Evolutionary conservation across 345 rosid species (phyloP).

Genomic region (Stellera chamaejasme): DNA sequence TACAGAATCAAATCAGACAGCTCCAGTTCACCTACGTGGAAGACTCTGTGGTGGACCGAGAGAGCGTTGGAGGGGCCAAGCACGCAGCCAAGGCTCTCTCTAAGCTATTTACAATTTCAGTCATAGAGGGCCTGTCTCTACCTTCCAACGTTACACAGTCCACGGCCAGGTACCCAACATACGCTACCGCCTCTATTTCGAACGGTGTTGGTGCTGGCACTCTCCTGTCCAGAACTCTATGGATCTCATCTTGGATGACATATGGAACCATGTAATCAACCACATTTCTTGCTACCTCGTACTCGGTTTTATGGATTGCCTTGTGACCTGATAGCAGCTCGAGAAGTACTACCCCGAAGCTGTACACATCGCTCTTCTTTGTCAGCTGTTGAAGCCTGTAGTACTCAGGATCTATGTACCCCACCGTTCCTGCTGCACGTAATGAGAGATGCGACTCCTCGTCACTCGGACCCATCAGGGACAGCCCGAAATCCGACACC

Average conservation of each 20-base stretch:
- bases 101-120: conserved; percentile 38
- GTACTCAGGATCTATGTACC: conserved; percentile 82
- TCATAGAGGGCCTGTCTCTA: conserved; percentile 54
- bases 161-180: conserved; percentile 47
- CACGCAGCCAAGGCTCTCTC: conserved; percentile 50
- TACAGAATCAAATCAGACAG: background rate
- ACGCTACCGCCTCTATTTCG: conserved; percentile 67
- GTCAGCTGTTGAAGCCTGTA: conserved; percentile 60
- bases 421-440: conserved; percentile 63
- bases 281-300: conserved; percentile 43
- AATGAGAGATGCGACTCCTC: conserved; percentile 53
- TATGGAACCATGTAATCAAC: conserved; percentile 60
- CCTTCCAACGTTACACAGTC: conserved; percentile 54
- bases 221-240: conserved; percentile 50
- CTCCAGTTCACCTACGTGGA: conserved; percentile 12
- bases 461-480: conserved; percentile 51
- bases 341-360: conserved; percentile 62
- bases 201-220: conserved; percentile 62
- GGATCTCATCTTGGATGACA: conserved; percentile 50
- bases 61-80: conserved; percentile 20
- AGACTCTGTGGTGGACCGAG: conserved; percentile 31
- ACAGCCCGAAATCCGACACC: conserved; percentile 78
- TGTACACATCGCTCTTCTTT: conserved; percentile 64
- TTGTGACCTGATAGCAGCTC: conserved; percentile 53
- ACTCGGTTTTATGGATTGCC: conserved; percentile 57